Evolutionary conservation across 768 basidiomycete species (phyloP), one percentile per base, ranked within the genome.

Genomic region (Mycena chlorophos): DNA sequence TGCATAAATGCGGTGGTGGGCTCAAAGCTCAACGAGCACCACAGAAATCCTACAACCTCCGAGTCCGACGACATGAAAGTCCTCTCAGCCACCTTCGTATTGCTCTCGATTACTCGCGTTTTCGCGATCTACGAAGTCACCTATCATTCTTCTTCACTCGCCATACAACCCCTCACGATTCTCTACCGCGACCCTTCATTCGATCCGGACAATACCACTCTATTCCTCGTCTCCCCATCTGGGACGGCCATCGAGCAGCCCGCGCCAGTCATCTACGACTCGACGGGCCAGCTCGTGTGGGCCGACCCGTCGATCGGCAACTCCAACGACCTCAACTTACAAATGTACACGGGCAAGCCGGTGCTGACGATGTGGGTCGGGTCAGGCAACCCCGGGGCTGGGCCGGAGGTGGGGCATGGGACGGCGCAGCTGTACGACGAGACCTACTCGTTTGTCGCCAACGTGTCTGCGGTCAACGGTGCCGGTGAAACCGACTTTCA

Each of bases 281-380:
- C 52, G 6, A 38, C 3, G 4, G 57, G 57, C 30, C 52, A 54
- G 20, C 57, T 58, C 22, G 57, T 58, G 2, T 58, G 57, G 57
- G 16, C 57, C n/a, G 49, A 54, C 19, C 49, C 49, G 3, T 30
- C 23, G 6, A 12, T 51, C 22, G 52, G 39, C 12, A 16, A 1
- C 22, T 58, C 52, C 29, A 8, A 19, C 16, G 42, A 54, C 16
- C 40, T 58, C 25, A 54, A 58, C 27, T 25, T 34, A 4, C 57
- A 58, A 29, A 58, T 30, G 0, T 58, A 23, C 27, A 25, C 50
- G 5, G 57, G 57, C 3, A 12, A 54, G 37, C 29, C 30, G 39
- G 53, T 49, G 34, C 57, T 58, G 22, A 58, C 57, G 2, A n/a
- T 54, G 17, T 58, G 57, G 57, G 25, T 51, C 6, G 57, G 57